Evolutionary conservation across 805 yeast genomes (phyloP), one percentile per base, ranked within the genome.

Genomic region (Hanseniaspora taiwanica): DNA sequence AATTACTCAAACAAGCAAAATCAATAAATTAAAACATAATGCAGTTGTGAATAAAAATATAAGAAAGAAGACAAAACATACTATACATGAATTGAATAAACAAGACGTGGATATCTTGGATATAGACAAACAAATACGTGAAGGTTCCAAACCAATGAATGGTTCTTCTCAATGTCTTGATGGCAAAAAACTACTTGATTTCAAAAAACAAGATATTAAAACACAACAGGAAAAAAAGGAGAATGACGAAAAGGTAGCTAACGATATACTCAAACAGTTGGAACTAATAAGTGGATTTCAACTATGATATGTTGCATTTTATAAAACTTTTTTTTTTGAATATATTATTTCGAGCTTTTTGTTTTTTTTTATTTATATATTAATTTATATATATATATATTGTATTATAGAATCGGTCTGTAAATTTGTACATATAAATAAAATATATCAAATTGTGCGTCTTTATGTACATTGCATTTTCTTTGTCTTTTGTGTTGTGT

Each of bases 261-360:
- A 52, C 18, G 53, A 47, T 34, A 39, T 62, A 23, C 27, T 49
- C 35, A 48, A 52, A 29, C 66, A 62, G 37, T 52, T 60, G 14
- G 62, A 59, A 29, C 39, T 51, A 45, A 59, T 60, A 19, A 50
- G 59, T 1, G 62, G 60, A 2, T 57, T 60, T 40, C 48, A 57
- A 13, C 40, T 59, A 18, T 57, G 43, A 44, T n/a, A n/a, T n/a
- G n/a, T n/a, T n/a, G n/a, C n/a, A n/a, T n/a, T n/a, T n/a, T n/a
- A n/a, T n/a, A n/a, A n/a, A n/a, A n/a, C n/a, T n/a, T n/a, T n/a
- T n/a, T n/a, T n/a, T n/a, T n/a, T n/a, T n/a, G n/a, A n/a, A n/a
- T n/a, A n/a, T n/a, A n/a, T n/a, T n/a, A n/a, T n/a, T n/a, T n/a
- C n/a, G n/a, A 17, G n/a, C 12, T 19, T 27, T 37, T 35, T n/a